Evolutionary conservation across 2,329 filamentous ascomycete genomes (phyloP), one percentile per base, ranked within the genome.

Genomic region (Simplicillium sp.): DNA sequence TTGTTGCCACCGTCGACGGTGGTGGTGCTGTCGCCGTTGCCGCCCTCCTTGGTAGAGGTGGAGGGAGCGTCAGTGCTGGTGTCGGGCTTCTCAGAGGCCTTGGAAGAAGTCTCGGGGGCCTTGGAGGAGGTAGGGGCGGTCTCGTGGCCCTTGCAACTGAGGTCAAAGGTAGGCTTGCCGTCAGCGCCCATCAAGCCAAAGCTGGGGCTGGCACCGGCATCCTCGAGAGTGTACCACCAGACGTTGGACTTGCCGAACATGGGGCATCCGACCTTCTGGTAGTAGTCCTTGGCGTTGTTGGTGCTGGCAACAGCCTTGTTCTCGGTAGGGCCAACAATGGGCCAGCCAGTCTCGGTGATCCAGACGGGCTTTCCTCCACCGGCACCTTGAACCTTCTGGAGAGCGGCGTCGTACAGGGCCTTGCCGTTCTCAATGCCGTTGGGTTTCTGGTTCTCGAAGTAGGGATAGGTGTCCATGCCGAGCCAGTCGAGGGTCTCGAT

Each of bases 271-370:
- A 90, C 83, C 36, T 82, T 67, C 51, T 85, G 71, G 84, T 86
- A 94, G 73, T 78, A 95, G n/a, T 62, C 73, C 67, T 85, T 71
- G 34, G 88, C 86, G 56, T 90, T 89, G 40, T 71, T 65, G 28
- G 65, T 47, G 29, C 69, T 80, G 6, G 88, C 70, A 9, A 82
- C 71, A 33, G 77, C 85, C 37, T 75, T 57, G 50, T 79, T 80
- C 46, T 73, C 64, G 2, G 66, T 71, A 48, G 74, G 65, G 42
- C 87, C 88, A 52, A 71, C 78, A 40, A 88, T 78, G 37, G 88
- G 87, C 78, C 85, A 92, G 48, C 88, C 88, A 13, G 87, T 92
- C 72, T 94, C 87, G 20, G 87, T 92, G 47, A 94, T 74, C 85
- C 85, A 92, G 51, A 94, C 75, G 14, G 75, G 68, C 71, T 88